These are phyloP conservation scores for Penicillium angulare DNA, from an alignment of 495 filamentous ascomycete species.

Conservation along the genomic window DNA sequence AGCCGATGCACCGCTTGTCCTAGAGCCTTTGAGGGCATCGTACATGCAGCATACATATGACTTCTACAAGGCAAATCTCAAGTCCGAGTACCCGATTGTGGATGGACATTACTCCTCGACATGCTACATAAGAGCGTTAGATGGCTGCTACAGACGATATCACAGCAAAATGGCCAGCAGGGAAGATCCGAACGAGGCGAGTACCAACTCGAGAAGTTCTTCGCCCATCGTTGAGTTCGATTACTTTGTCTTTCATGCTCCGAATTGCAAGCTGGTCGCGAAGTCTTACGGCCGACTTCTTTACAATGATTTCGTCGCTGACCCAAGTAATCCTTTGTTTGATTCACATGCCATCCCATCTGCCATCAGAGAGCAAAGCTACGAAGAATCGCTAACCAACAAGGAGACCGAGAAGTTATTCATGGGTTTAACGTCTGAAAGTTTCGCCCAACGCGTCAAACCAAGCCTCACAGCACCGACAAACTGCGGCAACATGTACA, in stretches of 20 bases:
- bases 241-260: conserved; percentile 91
- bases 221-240: conserved; percentile 87
- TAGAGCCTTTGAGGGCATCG: conserved; percentile 83
- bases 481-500: conserved; percentile 17
- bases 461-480: conserved; percentile 10
- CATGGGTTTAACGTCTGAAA: not conserved
- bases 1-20: conserved; percentile 81
- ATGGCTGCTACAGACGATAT: conserved; percentile 93
- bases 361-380: not conserved
- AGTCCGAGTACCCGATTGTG: conserved; percentile 93
- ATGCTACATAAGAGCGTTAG: conserved; percentile 95
- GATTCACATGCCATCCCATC: not conserved
- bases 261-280: conserved; percentile 93
- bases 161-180: too few relatives aligned
- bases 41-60: conserved; percentile 96
- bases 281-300: conserved; percentile 93
- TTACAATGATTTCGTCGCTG: conserved; percentile 86
- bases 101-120: conserved; percentile 92
- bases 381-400: conserved; percentile 3
- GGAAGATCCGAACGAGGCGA: too few relatives aligned
- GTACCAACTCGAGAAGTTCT: conserved; percentile 33
- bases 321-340: conserved; percentile 1
- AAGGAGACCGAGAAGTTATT: conserved; percentile 1
- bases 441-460: conserved; percentile 4
- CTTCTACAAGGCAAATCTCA: conserved; percentile 98